phyloP scores from a whole-genome alignment of 495 filamentous ascomycete genomes.

The Penicillium egyptiacum region DNA sequence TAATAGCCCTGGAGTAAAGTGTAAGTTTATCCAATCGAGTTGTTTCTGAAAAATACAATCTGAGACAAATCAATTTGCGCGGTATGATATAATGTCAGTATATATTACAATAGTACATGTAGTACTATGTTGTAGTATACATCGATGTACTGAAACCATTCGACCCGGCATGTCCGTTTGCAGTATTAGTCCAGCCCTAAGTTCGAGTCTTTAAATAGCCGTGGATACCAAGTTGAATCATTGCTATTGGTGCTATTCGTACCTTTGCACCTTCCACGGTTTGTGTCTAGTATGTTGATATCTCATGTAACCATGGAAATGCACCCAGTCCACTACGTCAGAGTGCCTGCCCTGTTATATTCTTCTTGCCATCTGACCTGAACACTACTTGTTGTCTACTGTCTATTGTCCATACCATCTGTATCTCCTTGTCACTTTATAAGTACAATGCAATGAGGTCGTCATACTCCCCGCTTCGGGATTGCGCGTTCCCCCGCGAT shows the following conservation, averaged over 20 bases:
- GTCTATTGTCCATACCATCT: not conserved
- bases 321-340: conserved; percentile 7
- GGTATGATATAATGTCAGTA: not conserved
- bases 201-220: not conserved
- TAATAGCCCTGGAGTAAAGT: not conserved
- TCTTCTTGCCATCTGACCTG: not conserved
- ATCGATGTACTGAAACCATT: not conserved
- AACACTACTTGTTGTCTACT: not conserved
- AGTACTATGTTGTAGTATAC: not conserved
- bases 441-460: conserved; percentile 14
- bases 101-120: not conserved
- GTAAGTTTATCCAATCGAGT: not conserved
- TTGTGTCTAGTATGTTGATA: not conserved
- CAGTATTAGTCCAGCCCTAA: not conserved
- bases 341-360: not conserved
- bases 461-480: not conserved
- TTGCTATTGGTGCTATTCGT: not conserved
- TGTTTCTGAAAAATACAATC: not conserved
- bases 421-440: not conserved
- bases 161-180: not conserved
- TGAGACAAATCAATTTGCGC: not conserved
- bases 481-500: conserved; percentile 1
- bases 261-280: not conserved
- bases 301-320: conserved; percentile 9
- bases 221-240: not conserved